phyloP scores from a whole-genome alignment of 305 asterid genomes.

The Euphrasia arctica region DNA sequence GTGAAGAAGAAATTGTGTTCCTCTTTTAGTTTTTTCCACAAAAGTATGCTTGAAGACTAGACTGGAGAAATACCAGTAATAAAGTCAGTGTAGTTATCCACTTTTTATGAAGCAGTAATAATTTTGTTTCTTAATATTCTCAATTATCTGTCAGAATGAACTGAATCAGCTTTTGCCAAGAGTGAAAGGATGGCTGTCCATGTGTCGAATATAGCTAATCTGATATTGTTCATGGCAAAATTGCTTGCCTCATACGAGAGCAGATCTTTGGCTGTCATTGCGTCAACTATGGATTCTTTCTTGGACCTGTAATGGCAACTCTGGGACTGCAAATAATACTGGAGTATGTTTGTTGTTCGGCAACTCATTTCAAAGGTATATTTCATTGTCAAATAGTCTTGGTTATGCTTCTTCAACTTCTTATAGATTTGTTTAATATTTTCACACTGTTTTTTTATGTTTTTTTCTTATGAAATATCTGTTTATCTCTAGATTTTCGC shows the following conservation, averaged over 20 bases:
- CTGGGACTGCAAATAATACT: slow-evolving; percentile 80
- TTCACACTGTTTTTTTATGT: too few relatives aligned
- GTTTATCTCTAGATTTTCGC: too few relatives aligned
- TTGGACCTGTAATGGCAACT: slow-evolving; percentile 94
- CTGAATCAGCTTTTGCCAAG: slow-evolving; percentile 61
- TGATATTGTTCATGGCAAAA: slow-evolving; percentile 71
- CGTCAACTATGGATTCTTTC: slow-evolving; percentile 89
- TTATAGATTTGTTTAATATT: too few relatives aligned
- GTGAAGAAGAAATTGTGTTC: too few relatives aligned
- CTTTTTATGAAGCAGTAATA: too few relatives aligned
- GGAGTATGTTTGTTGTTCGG: slow-evolving; percentile 69
- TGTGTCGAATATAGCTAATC: slow-evolving; percentile 63
- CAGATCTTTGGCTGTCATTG: slow-evolving; percentile 91
- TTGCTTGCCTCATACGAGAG: slow-evolving; percentile 77
- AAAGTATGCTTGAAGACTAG: too few relatives aligned
- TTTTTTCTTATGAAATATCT: too few relatives aligned
- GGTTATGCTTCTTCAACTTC: too few relatives aligned
- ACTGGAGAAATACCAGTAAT: too few relatives aligned
- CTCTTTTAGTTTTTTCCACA: too few relatives aligned
- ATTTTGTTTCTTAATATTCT: neutral
- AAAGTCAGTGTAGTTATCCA: too few relatives aligned
- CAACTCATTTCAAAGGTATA: slow-evolving; percentile 63
- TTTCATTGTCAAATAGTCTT: too few relatives aligned
- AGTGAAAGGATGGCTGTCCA: slow-evolving; percentile 81
- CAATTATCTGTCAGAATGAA: slow-evolving; percentile 52